These are phyloP conservation scores for Skeletonema potamos DNA, from an alignment of 108 stramenopile genomes.

Conservation along the genomic window DNA sequence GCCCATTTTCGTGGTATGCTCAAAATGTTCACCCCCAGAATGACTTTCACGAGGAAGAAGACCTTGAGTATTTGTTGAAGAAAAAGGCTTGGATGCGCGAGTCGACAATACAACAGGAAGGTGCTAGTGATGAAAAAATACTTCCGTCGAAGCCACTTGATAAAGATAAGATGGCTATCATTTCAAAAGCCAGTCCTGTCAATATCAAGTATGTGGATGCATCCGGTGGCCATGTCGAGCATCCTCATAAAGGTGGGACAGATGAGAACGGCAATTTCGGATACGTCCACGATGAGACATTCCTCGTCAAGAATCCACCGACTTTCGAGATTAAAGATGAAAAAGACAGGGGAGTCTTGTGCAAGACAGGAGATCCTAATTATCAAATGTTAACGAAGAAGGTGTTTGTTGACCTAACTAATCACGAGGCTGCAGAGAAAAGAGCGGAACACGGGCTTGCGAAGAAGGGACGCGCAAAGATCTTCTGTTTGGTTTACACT, in stretches of 20 bases:
- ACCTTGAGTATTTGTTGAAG: slow-evolving; percentile 14
- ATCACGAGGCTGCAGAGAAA: slow-evolving; percentile 58
- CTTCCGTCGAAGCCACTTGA: slow-evolving; percentile 70
- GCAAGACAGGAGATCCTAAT: slow-evolving; percentile 61
- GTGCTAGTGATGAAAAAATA: slow-evolving; percentile 17
- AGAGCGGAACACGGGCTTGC: slow-evolving; percentile 46
- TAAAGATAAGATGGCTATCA: slow-evolving; percentile 56
- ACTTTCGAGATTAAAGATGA: slow-evolving; percentile 49
- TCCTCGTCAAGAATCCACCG: slow-evolving; percentile 71
- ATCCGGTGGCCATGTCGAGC: slow-evolving; percentile 58
- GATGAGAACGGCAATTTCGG: slow-evolving; percentile 77
- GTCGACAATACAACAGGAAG: slow-evolving; percentile 3
- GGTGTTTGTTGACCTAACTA: slow-evolving; percentile 64
- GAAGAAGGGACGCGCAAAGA: slow-evolving; percentile 63
- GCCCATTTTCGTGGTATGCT: slow-evolving; percentile 77
- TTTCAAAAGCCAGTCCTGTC: slow-evolving; percentile 59
- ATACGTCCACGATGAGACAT: slow-evolving; percentile 83
- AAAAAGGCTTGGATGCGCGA: slow-evolving; percentile 6
- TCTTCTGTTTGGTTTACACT: slow-evolving; percentile 87
- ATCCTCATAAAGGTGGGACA: slow-evolving; percentile 78
- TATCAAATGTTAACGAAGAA: slow-evolving; percentile 74
- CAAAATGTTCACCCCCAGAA: slow-evolving; percentile 51
- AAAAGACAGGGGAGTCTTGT: slow-evolving; percentile 21
- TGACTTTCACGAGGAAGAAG: slow-evolving; percentile 29
- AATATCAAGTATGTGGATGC: slow-evolving; percentile 70